Percentiles rank a stretch among this genome's conserved stretches.
phyloP scores from a whole-genome alignment of 495 filamentous ascomycete species.

The Opeltia flavorubescens region DNA sequence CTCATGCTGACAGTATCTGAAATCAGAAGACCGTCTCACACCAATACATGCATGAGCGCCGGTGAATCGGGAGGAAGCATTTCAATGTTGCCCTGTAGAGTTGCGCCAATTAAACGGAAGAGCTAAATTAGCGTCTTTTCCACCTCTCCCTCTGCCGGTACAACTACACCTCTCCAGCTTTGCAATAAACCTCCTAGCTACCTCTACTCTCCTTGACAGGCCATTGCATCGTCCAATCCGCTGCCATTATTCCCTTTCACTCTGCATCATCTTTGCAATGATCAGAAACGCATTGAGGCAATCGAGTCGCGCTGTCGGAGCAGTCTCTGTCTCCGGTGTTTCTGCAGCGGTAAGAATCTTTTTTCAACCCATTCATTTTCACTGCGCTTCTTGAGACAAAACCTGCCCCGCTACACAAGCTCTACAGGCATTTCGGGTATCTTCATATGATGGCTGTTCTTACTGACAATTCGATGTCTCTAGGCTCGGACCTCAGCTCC shows the following conservation, averaged over 20 bases:
- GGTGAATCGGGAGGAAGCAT: too few species aligned
- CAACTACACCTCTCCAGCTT: neutral
- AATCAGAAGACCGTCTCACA: too few species aligned
- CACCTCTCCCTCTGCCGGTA: neutral
- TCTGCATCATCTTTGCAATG: constrained; percentile 56
- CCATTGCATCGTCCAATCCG: constrained; percentile 9
- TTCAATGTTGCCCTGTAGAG: too few species aligned
- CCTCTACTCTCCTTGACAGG: neutral
- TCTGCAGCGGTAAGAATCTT: constrained; percentile 67
- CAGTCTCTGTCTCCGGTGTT: constrained; percentile 79
- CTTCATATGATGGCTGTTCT: neutral
- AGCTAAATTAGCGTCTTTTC: neutral
- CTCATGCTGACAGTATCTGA: too few species aligned
- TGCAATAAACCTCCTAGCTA: neutral
- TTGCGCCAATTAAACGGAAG: neutral
- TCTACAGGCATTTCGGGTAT: neutral
- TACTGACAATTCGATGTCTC: constrained; percentile 19
- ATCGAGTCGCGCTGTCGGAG: constrained; percentile 84
- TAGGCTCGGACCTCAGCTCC: constrained; percentile 79
- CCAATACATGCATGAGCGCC: too few species aligned
- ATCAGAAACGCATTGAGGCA: constrained; percentile 96
- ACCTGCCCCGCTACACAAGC: neutral
- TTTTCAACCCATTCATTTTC: constrained; percentile 19
- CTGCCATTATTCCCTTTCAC: constrained; percentile 7
- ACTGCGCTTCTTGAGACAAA: neutral